A percentile compares a stretch with the other conserved stretches of the same genome.
These are phyloP conservation scores for Kappamyces sp. DNA, from an alignment of 192 early-diverging fungal species.

Conservation along the genomic window DNA sequence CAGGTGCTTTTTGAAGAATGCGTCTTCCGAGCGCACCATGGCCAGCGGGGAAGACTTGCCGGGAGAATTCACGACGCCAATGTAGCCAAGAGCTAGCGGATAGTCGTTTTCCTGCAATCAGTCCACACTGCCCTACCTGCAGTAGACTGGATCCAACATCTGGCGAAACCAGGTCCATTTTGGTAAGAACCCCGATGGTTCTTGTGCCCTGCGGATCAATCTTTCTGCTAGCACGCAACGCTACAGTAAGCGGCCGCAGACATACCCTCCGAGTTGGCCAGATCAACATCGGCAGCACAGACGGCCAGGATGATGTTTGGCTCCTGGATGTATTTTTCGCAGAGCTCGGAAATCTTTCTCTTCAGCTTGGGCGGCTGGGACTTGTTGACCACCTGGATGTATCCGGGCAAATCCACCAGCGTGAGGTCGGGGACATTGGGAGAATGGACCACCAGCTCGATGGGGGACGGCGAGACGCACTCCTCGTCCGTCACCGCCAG, in stretches of 20 bases:
- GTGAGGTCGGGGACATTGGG: slow-evolving; percentile 95
- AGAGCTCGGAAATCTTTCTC: slow-evolving; percentile 93
- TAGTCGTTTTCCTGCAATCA: slow-evolving; percentile 72
- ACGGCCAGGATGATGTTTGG: slow-evolving; percentile 98
- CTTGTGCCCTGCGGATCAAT: slow-evolving; percentile 89
- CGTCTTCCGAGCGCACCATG: slow-evolving; percentile 47
- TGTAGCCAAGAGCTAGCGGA: slow-evolving; percentile 89
- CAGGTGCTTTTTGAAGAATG: slow-evolving; percentile 50
- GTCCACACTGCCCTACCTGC: slow-evolving; percentile 6
- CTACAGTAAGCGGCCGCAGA: slow-evolving; percentile 41
- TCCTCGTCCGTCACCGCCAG: slow-evolving; percentile 88
- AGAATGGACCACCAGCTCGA: slow-evolving; percentile 93
- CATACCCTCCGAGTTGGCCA: slow-evolving; percentile 86
- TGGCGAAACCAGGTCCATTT: slow-evolving; percentile 89
- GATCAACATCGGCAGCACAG: slow-evolving; percentile 92
- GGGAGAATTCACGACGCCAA: slow-evolving; percentile 87
- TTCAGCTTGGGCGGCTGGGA: slow-evolving; percentile 97
- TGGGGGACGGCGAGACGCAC: slow-evolving; percentile 89
- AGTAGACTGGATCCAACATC: slow-evolving; percentile 71
- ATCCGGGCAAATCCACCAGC: slow-evolving; percentile 92
- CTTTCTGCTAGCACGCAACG: slow-evolving; percentile 89
- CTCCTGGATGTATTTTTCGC: slow-evolving; percentile 90
- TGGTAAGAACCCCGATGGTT: slow-evolving; percentile 98
- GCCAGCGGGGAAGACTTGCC: slow-evolving; percentile 18
- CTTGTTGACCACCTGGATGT: slow-evolving; percentile 93